Base-by-base conservation (phyloP, 352 stramenopile genomes). In the Pythium volutum region DNA sequence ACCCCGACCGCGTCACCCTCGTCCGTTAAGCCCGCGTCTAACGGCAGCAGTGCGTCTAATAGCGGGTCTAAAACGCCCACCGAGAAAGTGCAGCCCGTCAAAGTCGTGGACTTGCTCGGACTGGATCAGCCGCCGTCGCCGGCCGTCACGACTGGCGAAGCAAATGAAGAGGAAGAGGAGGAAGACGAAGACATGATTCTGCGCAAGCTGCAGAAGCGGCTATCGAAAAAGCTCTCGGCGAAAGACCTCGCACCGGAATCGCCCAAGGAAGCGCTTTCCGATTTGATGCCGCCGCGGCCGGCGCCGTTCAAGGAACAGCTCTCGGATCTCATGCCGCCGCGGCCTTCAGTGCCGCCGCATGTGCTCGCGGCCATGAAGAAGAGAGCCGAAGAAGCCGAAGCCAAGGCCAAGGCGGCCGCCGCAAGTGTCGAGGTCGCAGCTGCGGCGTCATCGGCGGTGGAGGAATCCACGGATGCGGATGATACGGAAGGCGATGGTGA, bases 101-200 rank as follows among this genome's bases (percentile, higher is more conserved):
- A 79, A 57, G 82, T 45, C 46, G 70, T 83, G 25, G 77, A 87
- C 48, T 38, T 89, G 25, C 66, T 86, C 14, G 72, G 73, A 10
- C 47, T 84, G 12, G 61, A 81, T 39, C 73, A 82, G 18, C 38
- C 64, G 8, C 34, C 57, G n/a, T 58, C 55, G 42, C 48, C 62
- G 4, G 29, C 67, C 56, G 54, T 56, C 34, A 39, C 49, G 29
- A 33, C 27, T 4, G 49, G 36, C 22, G 48, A 57, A 18, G 31
- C 22, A 16, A 48, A 52, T 8, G 57, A 57, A 29, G n/a, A 36
- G 25, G 25, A 54, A 27, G 22, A 47, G 10, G 34, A 49, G 2
- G 34, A 41, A 23, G 41, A 43, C 25, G 45, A 55, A 12, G 27
- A 46, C 48, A 42, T 34, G 29, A n/a, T 41, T 33, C 46, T 54